A percentile compares a stretch with the other conserved stretches of the same genome.
Conservation (phyloP, 2,329 filamentous ascomycete genomes). For the Beauveria pseudobassiana region DNA sequence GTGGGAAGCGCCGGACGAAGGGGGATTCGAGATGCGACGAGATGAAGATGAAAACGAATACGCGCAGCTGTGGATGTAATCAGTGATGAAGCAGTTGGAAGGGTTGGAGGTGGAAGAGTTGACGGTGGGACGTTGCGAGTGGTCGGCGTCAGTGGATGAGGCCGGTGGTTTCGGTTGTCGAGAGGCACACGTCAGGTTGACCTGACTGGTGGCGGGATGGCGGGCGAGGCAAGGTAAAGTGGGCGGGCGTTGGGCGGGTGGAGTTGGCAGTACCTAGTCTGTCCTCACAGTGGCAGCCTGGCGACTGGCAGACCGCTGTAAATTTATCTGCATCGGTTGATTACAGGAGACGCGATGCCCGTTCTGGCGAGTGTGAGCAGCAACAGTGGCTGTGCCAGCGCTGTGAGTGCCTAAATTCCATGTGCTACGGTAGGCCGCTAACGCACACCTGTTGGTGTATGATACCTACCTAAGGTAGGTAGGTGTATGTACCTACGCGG, state of each 20-base stretch:
- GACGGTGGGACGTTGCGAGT: conserved; percentile 9
- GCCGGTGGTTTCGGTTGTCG: neutral
- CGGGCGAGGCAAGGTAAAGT: neutral
- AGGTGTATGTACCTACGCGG: too few relatives aligned
- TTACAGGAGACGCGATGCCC: too few relatives aligned
- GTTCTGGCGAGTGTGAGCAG: too few relatives aligned
- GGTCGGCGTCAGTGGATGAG: conserved; percentile 4
- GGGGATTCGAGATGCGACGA: neutral
- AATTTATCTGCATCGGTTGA: too few relatives aligned
- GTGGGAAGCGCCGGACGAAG: neutral
- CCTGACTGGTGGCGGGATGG: conserved; percentile 8
- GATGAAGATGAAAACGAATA: neutral
- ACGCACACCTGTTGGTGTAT: neutral
- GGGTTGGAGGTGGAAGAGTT: neutral
- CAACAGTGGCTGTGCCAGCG: neutral
- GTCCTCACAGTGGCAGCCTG: too few relatives aligned
- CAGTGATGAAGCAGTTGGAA: neutral
- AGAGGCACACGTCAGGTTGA: conserved; percentile 8
- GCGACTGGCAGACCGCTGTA: too few relatives aligned
- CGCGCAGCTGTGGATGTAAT: neutral
- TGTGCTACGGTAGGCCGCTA: neutral
- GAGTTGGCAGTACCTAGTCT: neutral
- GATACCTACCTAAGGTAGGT: too few relatives aligned
- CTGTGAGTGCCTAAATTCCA: neutral
- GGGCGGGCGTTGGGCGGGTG: neutral